Evolutionary conservation across 768 basidiomycete genomes (phyloP).

Genomic region (Lactarius akahatsu): DNA sequence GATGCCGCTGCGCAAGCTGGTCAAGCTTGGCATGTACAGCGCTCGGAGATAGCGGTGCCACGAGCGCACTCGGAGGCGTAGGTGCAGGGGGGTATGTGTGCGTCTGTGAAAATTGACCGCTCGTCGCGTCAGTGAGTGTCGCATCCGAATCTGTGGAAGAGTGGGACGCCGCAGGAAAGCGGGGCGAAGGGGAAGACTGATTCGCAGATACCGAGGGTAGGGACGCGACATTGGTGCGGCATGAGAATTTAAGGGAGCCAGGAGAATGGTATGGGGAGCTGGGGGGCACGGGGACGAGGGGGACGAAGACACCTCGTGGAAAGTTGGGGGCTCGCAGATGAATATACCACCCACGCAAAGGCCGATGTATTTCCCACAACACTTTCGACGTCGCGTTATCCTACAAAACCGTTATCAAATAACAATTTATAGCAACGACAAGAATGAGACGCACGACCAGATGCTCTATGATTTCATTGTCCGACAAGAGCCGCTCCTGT

Average conservation of each 20-base stretch:
- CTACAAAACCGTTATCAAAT: conserved; percentile 36
- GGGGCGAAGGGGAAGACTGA: conserved; percentile 9
- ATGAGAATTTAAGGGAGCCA: conserved; percentile 39
- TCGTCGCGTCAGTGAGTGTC: conserved; percentile 33
- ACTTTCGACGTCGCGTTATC: conserved; percentile 66
- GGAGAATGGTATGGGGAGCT: conserved; percentile 36
- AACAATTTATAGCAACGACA: not conserved
- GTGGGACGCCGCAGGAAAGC: conserved; percentile 17
- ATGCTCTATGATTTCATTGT: conserved; percentile 75
- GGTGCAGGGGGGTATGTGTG: conserved; percentile 42
- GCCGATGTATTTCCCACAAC: conserved; percentile 76
- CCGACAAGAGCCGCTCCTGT: conserved; percentile 72
- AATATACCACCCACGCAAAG: conserved; percentile 83
- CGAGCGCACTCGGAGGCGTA: conserved; percentile 32
- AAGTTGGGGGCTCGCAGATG: conserved; percentile 70
- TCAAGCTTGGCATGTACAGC: conserved; percentile 36
- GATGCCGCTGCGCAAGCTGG: conserved; percentile 26
- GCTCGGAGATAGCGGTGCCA: conserved; percentile 35
- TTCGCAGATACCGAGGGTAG: not conserved
- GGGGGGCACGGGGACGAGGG: conserved; percentile 37
- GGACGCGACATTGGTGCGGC: conserved; percentile 35
- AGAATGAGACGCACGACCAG: conserved; percentile 52
- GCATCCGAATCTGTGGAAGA: conserved; percentile 34
- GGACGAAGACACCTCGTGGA: conserved; percentile 48
- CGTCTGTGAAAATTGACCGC: conserved; percentile 26